These are phyloP conservation scores for Striga asiatica DNA, from an alignment of 257 asterid species.

Conservation along the genomic window DNA sequence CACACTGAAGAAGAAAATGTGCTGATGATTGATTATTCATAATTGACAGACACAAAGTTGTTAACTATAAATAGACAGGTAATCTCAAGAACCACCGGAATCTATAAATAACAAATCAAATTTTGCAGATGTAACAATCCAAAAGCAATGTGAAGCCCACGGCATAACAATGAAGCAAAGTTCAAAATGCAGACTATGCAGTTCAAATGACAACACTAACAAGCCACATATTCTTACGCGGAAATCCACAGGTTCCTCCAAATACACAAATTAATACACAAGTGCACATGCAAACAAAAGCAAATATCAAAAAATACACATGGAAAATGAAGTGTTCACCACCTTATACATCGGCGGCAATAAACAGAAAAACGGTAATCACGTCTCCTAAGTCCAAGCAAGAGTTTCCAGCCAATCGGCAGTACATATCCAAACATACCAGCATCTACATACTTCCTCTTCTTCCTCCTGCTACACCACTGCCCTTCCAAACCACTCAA, in stretches of 20 bases:
- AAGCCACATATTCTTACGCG: no score
- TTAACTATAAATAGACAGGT: not conserved
- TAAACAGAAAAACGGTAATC: slow-evolving; percentile 53
- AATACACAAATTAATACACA: no score
- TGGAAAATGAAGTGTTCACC: slow-evolving; percentile 12
- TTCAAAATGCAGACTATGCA: no score
- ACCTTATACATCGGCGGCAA: slow-evolving; percentile 81
- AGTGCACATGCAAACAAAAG: no score
- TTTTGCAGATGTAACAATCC: not conserved
- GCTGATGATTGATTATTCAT: not conserved
- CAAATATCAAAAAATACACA: slow-evolving; percentile 2
- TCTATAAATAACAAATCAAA: not conserved
- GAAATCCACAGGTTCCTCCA: no score
- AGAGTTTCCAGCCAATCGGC: slow-evolving; percentile 80
- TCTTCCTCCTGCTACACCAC: slow-evolving; percentile 93
- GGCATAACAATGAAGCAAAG: no score
- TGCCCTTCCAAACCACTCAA: slow-evolving; percentile 67
- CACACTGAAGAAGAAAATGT: not conserved
- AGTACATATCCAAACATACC: slow-evolving; percentile 41
- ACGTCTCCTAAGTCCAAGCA: slow-evolving; percentile 76
- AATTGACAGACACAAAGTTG: no score
- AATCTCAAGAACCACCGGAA: not conserved
- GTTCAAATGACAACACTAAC: no score
- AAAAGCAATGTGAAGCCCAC: no score
- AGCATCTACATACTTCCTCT: slow-evolving; percentile 85